Percentiles rank a stretch among this genome's conserved stretches.
Evolutionary conservation across 805 yeast genomes (phyloP).

Genomic region (Zygosaccharomyces pseudorouxii): DNA sequence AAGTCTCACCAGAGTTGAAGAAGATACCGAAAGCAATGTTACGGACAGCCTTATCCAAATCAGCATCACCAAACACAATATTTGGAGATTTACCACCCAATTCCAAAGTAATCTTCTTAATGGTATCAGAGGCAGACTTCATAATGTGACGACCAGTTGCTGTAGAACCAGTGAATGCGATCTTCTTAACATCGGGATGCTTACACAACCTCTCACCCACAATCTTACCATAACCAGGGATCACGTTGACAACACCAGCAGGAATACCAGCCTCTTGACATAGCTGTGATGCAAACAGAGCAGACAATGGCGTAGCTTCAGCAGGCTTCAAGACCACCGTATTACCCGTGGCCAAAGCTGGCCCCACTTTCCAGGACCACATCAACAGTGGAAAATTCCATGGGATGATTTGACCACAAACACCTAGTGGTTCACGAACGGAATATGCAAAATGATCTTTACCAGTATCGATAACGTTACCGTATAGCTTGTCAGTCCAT

Average conservation of each 20-base stretch:
- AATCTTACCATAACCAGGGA: conserved; percentile 74
- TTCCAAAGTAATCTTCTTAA: conserved; percentile 79
- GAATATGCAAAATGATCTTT: conserved; percentile 58
- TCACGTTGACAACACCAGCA: conserved; percentile 72
- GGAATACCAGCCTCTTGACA: conserved; percentile 76
- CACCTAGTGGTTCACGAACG: conserved; percentile 80
- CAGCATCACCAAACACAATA: conserved; percentile 74
- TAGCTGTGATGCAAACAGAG: conserved; percentile 60
- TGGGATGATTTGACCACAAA: conserved; percentile 84
- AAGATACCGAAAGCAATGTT: conserved; percentile 70
- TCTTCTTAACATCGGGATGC: conserved; percentile 67
- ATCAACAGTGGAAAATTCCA: conserved; percentile 91
- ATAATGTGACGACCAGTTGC: conserved; percentile 73
- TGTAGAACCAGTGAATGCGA: conserved; percentile 88
- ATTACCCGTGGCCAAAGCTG: conserved; percentile 83
- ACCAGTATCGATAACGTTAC: conserved; percentile 58
- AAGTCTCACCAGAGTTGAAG: conserved; percentile 88
- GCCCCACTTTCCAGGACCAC: conserved; percentile 85
- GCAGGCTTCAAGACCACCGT: conserved; percentile 82
- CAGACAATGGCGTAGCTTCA: conserved; percentile 82
- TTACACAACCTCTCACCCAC: conserved; percentile 68
- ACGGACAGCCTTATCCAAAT: conserved; percentile 59
- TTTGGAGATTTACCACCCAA: conserved; percentile 90
- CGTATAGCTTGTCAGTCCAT: conserved; percentile 66
- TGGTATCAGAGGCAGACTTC: conserved; percentile 62